Evolutionary conservation across 208 protist genomes (phyloP).

Genomic region (Trichomonas gallinae): DNA sequence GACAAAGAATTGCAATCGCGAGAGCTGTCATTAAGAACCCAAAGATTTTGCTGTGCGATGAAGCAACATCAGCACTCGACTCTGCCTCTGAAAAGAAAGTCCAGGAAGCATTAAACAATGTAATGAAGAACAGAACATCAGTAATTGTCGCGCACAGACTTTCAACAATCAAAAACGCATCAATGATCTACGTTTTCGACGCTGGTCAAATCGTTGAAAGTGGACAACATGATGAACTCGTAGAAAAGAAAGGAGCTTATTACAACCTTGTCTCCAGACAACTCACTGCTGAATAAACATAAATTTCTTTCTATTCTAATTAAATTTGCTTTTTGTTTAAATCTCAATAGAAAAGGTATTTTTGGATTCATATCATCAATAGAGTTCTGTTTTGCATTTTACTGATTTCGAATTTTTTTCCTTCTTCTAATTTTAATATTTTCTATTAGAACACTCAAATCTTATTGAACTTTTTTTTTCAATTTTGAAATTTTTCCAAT

Average conservation of each 20-base stretch:
- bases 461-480: no score
- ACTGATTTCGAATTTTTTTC: no score
- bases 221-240: background rate
- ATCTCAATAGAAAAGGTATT: background rate
- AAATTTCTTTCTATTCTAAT: background rate
- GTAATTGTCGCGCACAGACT: background rate
- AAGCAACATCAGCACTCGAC: background rate
- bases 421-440: no score
- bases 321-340: background rate
- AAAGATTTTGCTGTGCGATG: background rate
- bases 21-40: background rate
- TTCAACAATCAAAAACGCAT: background rate
- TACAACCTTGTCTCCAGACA: background rate
- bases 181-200: background rate
- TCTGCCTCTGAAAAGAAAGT: background rate
- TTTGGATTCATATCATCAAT: background rate
- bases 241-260: background rate
- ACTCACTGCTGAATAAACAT: background rate
- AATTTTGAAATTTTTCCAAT: no score
- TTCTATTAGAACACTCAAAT: no score
- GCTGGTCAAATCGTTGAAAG: background rate
- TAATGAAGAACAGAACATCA: background rate
- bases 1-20: background rate
- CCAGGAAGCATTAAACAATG: background rate
- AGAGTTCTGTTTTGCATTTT: no score